Evolutionary conservation across 768 basidiomycete species (phyloP).

Genomic region (Suillus subaureus): DNA sequence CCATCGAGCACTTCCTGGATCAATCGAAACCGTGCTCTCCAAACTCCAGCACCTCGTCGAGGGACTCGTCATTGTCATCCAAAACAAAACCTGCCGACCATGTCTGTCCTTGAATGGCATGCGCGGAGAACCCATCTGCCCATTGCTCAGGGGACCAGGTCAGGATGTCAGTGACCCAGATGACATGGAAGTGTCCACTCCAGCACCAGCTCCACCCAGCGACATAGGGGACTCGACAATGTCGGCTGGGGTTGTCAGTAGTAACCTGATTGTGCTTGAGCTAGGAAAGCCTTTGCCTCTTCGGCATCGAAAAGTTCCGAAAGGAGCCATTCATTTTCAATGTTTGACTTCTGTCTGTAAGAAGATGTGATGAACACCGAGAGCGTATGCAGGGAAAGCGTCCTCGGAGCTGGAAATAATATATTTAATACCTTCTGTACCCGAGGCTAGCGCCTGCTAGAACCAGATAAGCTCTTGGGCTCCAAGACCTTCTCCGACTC

Average conservation of each 20-base stretch:
- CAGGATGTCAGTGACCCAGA: constrained; percentile 26
- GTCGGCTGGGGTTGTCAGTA: constrained; percentile 55
- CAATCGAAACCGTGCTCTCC: constrained; percentile 93
- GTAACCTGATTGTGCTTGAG: constrained; percentile 36
- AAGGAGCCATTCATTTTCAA: constrained; percentile 98
- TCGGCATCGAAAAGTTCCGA: constrained; percentile 88
- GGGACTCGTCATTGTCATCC: constrained; percentile 90
- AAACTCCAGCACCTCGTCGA: constrained; percentile 89
- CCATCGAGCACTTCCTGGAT: constrained; percentile 93
- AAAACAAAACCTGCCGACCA: constrained; percentile 58
- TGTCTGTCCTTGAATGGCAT: constrained; percentile 67
- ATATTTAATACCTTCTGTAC: constrained; percentile 94
- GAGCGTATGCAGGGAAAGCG: constrained; percentile 51
- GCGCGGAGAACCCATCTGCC: too few species aligned
- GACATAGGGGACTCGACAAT: constrained; percentile 46
- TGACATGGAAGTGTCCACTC: constrained; percentile 36
- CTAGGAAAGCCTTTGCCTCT: constrained; percentile 67
- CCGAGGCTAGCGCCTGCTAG: constrained; percentile 75
- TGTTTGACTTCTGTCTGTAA: constrained; percentile 89
- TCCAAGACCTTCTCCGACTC: constrained; percentile 98
- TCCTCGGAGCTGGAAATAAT: constrained; percentile 96
- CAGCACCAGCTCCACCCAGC: constrained; percentile 45
- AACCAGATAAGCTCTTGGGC: constrained; percentile 87
- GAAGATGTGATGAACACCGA: neutral
- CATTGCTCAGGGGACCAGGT: too few species aligned